Evolutionary conservation across 805 yeast genomes (phyloP), one percentile per base, ranked within the genome.

Genomic region (Cyberlindnera mississippiensis): DNA sequence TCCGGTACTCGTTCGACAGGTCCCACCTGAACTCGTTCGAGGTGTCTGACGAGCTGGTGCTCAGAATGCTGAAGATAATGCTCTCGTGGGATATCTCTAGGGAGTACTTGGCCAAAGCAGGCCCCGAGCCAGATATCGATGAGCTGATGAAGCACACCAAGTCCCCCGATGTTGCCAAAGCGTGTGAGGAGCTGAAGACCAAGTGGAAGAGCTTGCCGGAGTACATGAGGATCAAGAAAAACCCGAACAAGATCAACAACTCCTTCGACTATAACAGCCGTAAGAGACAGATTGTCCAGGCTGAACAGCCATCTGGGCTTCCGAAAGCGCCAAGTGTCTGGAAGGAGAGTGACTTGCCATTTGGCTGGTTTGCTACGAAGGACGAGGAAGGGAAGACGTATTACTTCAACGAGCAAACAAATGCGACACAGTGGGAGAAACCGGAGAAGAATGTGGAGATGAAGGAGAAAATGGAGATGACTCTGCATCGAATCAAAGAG

Each of bases 161-260:
- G 16, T 41, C 59, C 49, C 28, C 37, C 35, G 40, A 60, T 58
- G 57, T 76, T 29, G 55, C 34, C 33, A 11, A 52, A 59, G 55
- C 72, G 27, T 71, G 82, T 4, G 44, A 60, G 3, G 59, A 60
- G 6, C 62, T 91, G 29, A 53, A 86, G 20, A 67, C 71, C 1
- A 81, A 71, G 42, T 91, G 97, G 97, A 68, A 80, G 34, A 66
- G 67, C 19, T 73, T 86, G 45, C 82, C 84, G 57, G 78, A 86
- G 75, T 90, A 89, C n/a, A 85, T 82, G 57, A 75, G 93, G 34
- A 90, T 91, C 95, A 1, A 82, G 90, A 52, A 35, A 34, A 72
- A 47, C 12, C 36, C 47, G 7, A 37, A n/a, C 22, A 31, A 28
- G 34, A 11, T 19, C 18, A 15, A 33, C 24, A 11, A 27, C 38